Base-by-base conservation (phyloP, 345 rosid genomes). In the Aurinia saxatilis region DNA sequence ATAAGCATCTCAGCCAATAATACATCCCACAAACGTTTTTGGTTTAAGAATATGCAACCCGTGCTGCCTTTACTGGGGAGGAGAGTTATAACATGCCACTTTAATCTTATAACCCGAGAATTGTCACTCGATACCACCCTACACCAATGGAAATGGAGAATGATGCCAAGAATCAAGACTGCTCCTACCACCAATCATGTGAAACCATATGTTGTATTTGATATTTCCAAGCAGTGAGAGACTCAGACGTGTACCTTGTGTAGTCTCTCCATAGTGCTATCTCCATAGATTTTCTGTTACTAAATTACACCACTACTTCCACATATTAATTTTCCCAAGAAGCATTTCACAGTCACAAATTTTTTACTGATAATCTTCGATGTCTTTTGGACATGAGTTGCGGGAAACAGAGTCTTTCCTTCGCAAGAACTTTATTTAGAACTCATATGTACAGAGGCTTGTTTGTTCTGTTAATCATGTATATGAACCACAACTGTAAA, bases 401-500 rank as follows among this genome's bases (percentile, higher is more conserved):
- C 31, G 31, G 31, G 31, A 27, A 27, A 27, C 31, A 27, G 31
- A 27, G 31, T 27, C 31, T 27, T 37, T 54, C 38, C 8, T 1
- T 40, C 38, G 60, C 10, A 8, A 2, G 50, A 27, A 41, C 63
- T 27, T 39, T 57, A 4, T 42, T 58, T 2, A 27, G 2, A 42
- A 39, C 19, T 18, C 17, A 44, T 2, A 11, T 29, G 31, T 18
- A 41, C 18, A 18, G 3, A 44, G 14, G n/a, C n/a, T 2, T 19
- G 9, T 46, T 60, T 0, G 13, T 33, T 58, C n/a, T 58, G 12
- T 30, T 23, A 44, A 6, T 11, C 27, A 61, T 47, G 56, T 61
- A 61, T 42, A 7, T n/a, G 11, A 58, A 47, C 34, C 13, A 46
- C 66, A 47, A 14, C 45, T 49, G 46, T 48, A 47, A n/a, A 60